A percentile compares a stretch with the other conserved stretches of the same genome.
Conservation (phyloP, 2,329 filamentous ascomycete genomes). For the Trichoderma endophyticum region DNA sequence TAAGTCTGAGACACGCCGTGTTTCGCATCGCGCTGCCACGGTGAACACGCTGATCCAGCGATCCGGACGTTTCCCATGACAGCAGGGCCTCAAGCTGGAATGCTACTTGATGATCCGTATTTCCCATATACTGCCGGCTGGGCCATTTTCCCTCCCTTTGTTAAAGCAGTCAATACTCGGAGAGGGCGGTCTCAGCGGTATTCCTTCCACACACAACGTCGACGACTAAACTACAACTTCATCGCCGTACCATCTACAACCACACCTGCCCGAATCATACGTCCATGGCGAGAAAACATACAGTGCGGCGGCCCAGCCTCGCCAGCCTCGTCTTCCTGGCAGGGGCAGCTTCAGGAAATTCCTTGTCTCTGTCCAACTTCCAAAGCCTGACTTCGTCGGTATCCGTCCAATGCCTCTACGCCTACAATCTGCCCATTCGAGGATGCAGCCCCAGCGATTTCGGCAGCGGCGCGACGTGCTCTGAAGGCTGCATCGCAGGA, state of each 20-base stretch:
- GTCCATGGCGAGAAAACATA: not conserved
- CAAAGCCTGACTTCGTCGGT: slow-evolving; percentile 38
- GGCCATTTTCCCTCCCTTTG: not conserved
- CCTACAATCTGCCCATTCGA: slow-evolving; percentile 41
- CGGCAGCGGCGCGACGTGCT: slow-evolving; percentile 34
- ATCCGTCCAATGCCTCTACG: slow-evolving; percentile 37
- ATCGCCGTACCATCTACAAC: not conserved
- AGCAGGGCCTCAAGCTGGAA: not conserved
- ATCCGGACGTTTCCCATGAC: slow-evolving; percentile 4
- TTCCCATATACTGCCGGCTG: not conserved
- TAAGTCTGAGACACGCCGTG: slow-evolving; percentile 11
- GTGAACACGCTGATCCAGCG: not conserved
- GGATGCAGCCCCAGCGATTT: slow-evolving; percentile 40
- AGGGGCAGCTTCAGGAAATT: slow-evolving; percentile 25
- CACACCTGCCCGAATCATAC: not conserved
- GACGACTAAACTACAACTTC: not conserved
- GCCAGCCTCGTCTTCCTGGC: slow-evolving; percentile 20
- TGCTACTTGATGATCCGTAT: not conserved
- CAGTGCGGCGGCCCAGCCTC: not conserved
- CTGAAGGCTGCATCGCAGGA: slow-evolving; percentile 34
- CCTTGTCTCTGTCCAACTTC: slow-evolving; percentile 39
- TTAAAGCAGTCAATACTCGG: not conserved
- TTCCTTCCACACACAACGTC: not conserved
- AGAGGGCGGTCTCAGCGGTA: not conserved
- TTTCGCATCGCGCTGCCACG: slow-evolving; percentile 9